Evolutionary conservation across 306 rosid genomes (phyloP), one percentile per base, ranked within the genome.

Genomic region (Cucumis cinereus): DNA sequence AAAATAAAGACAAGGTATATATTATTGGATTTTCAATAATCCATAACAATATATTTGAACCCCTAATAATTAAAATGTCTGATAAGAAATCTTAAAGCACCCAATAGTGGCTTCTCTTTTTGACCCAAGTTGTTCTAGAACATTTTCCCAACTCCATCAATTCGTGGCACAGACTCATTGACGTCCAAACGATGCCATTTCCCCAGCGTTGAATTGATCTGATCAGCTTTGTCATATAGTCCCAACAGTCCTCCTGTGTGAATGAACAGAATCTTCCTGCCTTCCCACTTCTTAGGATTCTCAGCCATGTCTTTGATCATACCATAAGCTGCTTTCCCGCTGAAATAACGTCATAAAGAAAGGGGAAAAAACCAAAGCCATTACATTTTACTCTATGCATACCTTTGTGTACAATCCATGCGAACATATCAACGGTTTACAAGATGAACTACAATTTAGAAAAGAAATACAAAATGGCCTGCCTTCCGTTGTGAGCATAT

Each of bases 201-300:
- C 64, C 97, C 96, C 12, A 86, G 82, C 57, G 74, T 63, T 17
- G 98, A 76, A 77, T 76, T 79, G 80, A 94, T 57, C 83, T 90
- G 88, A 59, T 88, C 97, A 43, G 88, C 96, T 84, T 94, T 94
- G 85, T 91, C 98, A 60, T 52, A 94, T 89, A 94, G 80, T 66
- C 98, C 98, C 8, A 94, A 89, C 20, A 91, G 85, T 67, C 98
- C 98, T 23, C 98, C 98, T 0, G 98, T 91, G 79, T 94, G 98
- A 79, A 94, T 63, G 83, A 94, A 93, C 67, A 93, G 97, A 81
- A 93, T 57, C 86, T 84, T 91, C 78, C 97, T 91, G 71, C 98
- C 96, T 87, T 90, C 98, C 98, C 98, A 93, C 68, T 90, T 89
- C 85, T 86, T 82, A 53, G 97, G 91, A 83, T 91, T 87, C 81